Evolutionary conservation across 2,329 filamentous ascomycete genomes (phyloP).

Genomic region (Pestalotiopsis fici): DNA sequence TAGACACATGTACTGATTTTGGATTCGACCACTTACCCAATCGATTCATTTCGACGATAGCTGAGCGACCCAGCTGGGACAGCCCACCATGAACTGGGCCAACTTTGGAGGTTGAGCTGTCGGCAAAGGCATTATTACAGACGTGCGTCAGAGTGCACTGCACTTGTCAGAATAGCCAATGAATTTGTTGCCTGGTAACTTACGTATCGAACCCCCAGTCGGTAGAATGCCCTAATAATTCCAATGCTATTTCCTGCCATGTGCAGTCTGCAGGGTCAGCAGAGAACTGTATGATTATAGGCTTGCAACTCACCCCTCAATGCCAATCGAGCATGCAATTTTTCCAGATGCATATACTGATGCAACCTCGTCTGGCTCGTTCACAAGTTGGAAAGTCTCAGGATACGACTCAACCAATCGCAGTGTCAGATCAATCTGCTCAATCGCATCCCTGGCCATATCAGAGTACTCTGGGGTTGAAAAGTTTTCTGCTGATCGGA

Average conservation of each 20-base stretch:
- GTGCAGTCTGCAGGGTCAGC: conserved; percentile 20
- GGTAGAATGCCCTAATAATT: conserved; percentile 31
- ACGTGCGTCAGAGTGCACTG: conserved; percentile 26
- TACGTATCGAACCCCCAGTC: conserved; percentile 35
- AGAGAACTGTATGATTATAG: background rate
- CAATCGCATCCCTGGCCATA: conserved; percentile 17
- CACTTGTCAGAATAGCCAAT: background rate
- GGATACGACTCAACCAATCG: conserved; percentile 24
- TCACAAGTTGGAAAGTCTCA: conserved; percentile 22
- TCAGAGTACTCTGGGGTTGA: conserved; percentile 21
- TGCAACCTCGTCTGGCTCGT: conserved; percentile 26
- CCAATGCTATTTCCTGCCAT: conserved; percentile 33
- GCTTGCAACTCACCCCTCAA: conserved; percentile 26
- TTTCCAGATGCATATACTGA: conserved; percentile 26
- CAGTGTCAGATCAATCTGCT: conserved; percentile 22
- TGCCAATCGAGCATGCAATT: conserved; percentile 35
- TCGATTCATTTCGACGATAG: conserved; percentile 36
- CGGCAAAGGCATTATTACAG: conserved; percentile 27
- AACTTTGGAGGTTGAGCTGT: conserved; percentile 23
- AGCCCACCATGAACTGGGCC: conserved; percentile 27
- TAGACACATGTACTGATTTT: background rate
- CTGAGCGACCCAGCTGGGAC: conserved; percentile 25
- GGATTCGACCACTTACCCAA: conserved; percentile 19
- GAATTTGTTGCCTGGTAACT: background rate
- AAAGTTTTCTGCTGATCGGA: conserved; percentile 22